Evolutionary conservation across 163 green algal genomes (phyloP).

Genomic region (Prototheca cutis): DNA sequence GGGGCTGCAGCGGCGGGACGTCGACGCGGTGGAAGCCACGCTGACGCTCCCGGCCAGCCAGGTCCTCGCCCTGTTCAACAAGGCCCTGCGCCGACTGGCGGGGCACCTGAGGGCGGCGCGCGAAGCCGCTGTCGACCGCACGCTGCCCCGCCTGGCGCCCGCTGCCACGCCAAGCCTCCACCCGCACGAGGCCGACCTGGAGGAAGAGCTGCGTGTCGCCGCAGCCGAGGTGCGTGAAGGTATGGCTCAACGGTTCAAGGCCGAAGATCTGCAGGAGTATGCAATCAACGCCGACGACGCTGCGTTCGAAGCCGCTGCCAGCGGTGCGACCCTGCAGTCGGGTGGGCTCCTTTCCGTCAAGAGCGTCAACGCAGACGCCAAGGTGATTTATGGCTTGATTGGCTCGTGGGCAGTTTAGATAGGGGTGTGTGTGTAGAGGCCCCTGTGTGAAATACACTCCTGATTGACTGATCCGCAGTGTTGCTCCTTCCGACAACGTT

Average conservation of each 20-base stretch:
- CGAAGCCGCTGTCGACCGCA: slow-evolving; percentile 61
- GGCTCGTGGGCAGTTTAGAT: not conserved
- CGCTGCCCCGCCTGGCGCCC: slow-evolving; percentile 33
- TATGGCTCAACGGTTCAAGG: slow-evolving; percentile 41
- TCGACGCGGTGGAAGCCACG: slow-evolving; percentile 34
- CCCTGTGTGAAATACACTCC: no score
- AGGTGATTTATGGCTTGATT: not conserved
- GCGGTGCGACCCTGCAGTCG: not conserved
- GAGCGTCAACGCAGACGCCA: not conserved
- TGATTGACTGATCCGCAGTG: no score
- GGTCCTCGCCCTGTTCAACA: slow-evolving; percentile 92
- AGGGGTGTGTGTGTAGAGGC: no score
- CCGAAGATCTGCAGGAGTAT: slow-evolving; percentile 45
- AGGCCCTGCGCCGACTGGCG: slow-evolving; percentile 65
- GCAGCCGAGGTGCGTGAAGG: slow-evolving; percentile 28
- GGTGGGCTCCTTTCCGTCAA: not conserved
- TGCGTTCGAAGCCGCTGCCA: slow-evolving; percentile 3
- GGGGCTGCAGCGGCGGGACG: slow-evolving; percentile 60
- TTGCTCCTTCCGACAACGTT: no score
- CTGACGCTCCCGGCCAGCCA: slow-evolving; percentile 73
- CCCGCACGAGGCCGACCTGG: slow-evolving; percentile 30
- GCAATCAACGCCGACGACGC: slow-evolving; percentile 6
- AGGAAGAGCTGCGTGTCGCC: slow-evolving; percentile 72
- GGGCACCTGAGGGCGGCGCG: slow-evolving; percentile 46
- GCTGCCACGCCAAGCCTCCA: not conserved